Conservation (phyloP, 164 flowering plant genomes). For the Dillenia turbinata region DNA sequence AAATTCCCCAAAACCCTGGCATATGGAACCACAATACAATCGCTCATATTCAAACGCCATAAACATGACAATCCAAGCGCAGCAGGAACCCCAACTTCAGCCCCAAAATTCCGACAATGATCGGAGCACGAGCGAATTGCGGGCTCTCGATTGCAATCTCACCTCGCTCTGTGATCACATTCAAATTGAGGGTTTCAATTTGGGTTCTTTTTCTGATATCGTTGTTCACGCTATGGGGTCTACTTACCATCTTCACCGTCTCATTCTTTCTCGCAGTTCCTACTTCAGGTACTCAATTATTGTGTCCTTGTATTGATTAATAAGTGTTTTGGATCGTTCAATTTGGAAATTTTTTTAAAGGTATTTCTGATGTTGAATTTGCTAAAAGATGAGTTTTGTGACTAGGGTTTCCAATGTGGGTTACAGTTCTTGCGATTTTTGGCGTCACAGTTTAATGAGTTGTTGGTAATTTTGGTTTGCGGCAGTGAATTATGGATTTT, state of each 20-base stretch:
- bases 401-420: too few relatives aligned
- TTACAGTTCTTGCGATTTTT: too few relatives aligned
- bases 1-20: too few relatives aligned
- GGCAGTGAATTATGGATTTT: too few relatives aligned
- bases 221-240: conserved; percentile 82
- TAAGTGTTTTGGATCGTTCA: too few relatives aligned
- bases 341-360: too few relatives aligned
- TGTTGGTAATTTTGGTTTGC: too few relatives aligned
- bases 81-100: not conserved
- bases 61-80: conserved; percentile 28
- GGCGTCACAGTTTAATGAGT: too few relatives aligned
- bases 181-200: conserved; percentile 75
- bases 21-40: conserved; percentile 31
- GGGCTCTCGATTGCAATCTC: conserved; percentile 75
- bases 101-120: conserved; percentile 51
- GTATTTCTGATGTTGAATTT: too few relatives aligned
- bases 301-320: not conserved
- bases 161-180: conserved; percentile 89
- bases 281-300: conserved; percentile 66
- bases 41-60: conserved; percentile 22
- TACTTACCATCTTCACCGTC: conserved; percentile 88
- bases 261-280: conserved; percentile 92
- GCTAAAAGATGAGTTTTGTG: too few relatives aligned
- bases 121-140: conserved; percentile 50
- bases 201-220: conserved; percentile 85